A percentile compares a stretch with the other conserved stretches of the same genome.
Conservation (phyloP, 2,329 filamentous ascomycete species). For the Triangularia verruculosa region DNA sequence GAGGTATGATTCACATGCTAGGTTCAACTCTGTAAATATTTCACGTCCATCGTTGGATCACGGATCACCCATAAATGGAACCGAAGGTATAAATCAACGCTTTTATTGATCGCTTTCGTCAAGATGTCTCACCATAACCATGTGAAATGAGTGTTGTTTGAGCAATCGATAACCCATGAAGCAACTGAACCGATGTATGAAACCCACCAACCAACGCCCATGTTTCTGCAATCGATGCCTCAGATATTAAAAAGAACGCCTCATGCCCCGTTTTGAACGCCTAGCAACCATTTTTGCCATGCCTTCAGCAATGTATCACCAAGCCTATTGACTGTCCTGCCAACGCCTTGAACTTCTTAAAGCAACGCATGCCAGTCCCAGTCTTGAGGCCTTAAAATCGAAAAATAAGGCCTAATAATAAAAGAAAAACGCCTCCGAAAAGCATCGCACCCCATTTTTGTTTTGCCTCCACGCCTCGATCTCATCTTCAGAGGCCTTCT, state of each 20-base stretch:
- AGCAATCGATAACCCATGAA: background rate
- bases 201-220: background rate
- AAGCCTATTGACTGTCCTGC: background rate
- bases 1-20: background rate
- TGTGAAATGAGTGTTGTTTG: background rate
- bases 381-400: background rate
- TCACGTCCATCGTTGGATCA: background rate
- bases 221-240: background rate
- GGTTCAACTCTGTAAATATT: background rate
- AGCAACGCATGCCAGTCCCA: background rate
- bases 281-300: background rate
- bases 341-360: background rate
- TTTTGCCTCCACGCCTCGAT: background rate
- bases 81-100: background rate
- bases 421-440: background rate
- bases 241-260: background rate
- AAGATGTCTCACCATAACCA: background rate
- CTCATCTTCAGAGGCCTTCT: background rate
- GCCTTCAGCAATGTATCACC: background rate
- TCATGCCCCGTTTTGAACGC: background rate
- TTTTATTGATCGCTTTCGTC: background rate
- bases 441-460: background rate
- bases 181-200: background rate
- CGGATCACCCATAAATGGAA: background rate
- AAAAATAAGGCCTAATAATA: background rate